Evolutionary conservation across 345 rosid species (phyloP).

Genomic region (Hirschfeldia incana): DNA sequence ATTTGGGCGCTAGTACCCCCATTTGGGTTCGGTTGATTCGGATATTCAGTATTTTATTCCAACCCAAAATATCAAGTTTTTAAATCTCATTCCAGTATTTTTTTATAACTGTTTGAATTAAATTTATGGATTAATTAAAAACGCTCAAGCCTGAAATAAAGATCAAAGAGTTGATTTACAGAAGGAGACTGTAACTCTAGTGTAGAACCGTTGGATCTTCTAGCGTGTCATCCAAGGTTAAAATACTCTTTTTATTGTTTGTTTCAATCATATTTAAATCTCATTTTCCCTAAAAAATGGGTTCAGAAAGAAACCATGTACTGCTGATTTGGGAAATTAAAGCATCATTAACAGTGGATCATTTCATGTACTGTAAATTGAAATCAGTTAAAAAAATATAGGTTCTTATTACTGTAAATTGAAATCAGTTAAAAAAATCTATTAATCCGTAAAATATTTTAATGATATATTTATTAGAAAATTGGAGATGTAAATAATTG

Average conservation of each 20-base stretch:
- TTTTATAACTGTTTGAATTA: not conserved
- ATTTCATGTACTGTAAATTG: too few species aligned
- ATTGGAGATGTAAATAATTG: too few species aligned
- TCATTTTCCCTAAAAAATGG: not conserved
- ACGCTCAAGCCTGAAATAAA: not conserved
- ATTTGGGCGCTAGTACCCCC: not conserved
- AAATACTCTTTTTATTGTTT: not conserved
- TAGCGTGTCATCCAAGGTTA: not conserved
- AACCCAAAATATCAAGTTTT: not conserved
- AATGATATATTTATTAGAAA: too few species aligned
- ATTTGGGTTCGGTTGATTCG: not conserved
- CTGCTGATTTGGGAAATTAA: conserved; percentile 21
- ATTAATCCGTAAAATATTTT: too few species aligned
- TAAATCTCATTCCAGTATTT: not conserved
- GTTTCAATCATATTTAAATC: not conserved
- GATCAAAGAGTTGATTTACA: conserved; percentile 1
- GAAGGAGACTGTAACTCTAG: not conserved
- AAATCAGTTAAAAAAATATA: too few species aligned
- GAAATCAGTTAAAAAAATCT: too few species aligned
- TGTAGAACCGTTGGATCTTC: conserved; percentile 9
- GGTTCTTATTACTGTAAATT: not conserved
- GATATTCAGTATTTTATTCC: too few species aligned
- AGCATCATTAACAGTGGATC: too few species aligned
- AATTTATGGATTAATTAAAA: not conserved
- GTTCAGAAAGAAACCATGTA: conserved; percentile 11